These are phyloP conservation scores for Dryas drummondii DNA, from an alignment of 306 rosid genomes.

Conservation along the genomic window DNA sequence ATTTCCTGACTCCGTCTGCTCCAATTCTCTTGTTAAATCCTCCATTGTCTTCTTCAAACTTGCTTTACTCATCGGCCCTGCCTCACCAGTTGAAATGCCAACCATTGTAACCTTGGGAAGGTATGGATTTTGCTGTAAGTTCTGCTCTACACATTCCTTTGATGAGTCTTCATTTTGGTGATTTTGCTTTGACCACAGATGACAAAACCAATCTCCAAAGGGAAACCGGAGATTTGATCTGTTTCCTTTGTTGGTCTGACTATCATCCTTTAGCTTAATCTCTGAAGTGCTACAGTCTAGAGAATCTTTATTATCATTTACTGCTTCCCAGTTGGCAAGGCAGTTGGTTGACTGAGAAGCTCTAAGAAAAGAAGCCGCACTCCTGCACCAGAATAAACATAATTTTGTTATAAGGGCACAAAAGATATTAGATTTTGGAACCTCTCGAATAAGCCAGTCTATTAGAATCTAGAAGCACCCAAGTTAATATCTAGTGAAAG, in stretches of 20 bases:
- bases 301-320: slow-evolving; percentile 33
- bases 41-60: slow-evolving; percentile 85
- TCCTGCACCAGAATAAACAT: slow-evolving; percentile 55
- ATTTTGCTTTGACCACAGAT: slow-evolving; percentile 36
- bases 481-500: not conserved
- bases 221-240: slow-evolving; percentile 45
- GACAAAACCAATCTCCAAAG: slow-evolving; percentile 55
- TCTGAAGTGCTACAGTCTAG: slow-evolving; percentile 35
- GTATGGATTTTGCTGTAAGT: slow-evolving; percentile 44
- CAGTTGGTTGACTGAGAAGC: slow-evolving; percentile 43
- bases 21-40: slow-evolving; percentile 77
- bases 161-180: slow-evolving; percentile 32
- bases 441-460: not conserved
- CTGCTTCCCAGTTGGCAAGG: slow-evolving; percentile 36
- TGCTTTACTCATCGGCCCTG: slow-evolving; percentile 70
- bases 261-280: slow-evolving; percentile 33
- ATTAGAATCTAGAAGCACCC: not conserved
- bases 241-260: slow-evolving; percentile 27
- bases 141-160: slow-evolving; percentile 38
- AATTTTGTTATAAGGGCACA: slow-evolving; percentile 12
- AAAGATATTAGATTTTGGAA: not conserved
- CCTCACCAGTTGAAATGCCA: slow-evolving; percentile 79
- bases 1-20: slow-evolving; percentile 62
- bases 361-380: slow-evolving; percentile 72
- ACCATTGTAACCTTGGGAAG: slow-evolving; percentile 96